Evolutionary conservation across 2,329 filamentous ascomycete species (phyloP).

Genomic region (Fusarium setosum): DNA sequence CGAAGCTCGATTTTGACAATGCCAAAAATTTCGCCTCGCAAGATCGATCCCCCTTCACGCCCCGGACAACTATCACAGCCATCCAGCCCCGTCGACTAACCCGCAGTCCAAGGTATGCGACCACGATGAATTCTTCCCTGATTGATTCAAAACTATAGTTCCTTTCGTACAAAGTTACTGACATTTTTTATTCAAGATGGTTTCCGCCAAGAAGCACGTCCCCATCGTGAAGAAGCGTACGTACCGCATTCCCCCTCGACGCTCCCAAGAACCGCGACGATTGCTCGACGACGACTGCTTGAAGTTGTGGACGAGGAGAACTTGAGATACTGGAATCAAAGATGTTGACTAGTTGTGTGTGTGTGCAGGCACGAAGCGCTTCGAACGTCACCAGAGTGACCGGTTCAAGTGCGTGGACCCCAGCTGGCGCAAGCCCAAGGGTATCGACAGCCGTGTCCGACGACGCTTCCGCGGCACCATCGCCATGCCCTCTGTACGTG

Average conservation of each 20-base stretch:
- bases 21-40: slow-evolving; percentile 50
- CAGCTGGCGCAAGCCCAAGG: slow-evolving; percentile 99
- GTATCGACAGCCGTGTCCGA: slow-evolving; percentile 98
- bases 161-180: slow-evolving; percentile 40
- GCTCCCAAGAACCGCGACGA: slow-evolving; percentile 22
- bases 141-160: slow-evolving; percentile 16
- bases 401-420: slow-evolving; percentile 91
- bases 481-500: slow-evolving; percentile 96
- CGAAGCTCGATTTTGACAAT: slow-evolving; percentile 45
- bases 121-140: slow-evolving; percentile 14
- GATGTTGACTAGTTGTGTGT: slow-evolving; percentile 57
- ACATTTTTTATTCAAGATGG: slow-evolving; percentile 75
- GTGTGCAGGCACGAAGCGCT: slow-evolving; percentile 83
- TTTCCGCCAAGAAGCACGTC: slow-evolving; percentile 99
- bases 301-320: slow-evolving; percentile 5
- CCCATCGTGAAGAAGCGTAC: slow-evolving; percentile 99
- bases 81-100: slow-evolving; percentile 49
- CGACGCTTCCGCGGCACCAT: slow-evolving; percentile 96
- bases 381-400: slow-evolving; percentile 98
- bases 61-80: slow-evolving; percentile 50
- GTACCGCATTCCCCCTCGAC: slow-evolving; percentile 56
- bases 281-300: slow-evolving; percentile 27
- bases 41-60: slow-evolving; percentile 51
- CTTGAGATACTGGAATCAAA: slow-evolving; percentile 8
- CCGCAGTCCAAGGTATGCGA: slow-evolving; percentile 56